A percentile compares a stretch with the other conserved stretches of the same genome.
Conservation (phyloP, 805 yeast species). For the Suhomyces pyralidae region DNA sequence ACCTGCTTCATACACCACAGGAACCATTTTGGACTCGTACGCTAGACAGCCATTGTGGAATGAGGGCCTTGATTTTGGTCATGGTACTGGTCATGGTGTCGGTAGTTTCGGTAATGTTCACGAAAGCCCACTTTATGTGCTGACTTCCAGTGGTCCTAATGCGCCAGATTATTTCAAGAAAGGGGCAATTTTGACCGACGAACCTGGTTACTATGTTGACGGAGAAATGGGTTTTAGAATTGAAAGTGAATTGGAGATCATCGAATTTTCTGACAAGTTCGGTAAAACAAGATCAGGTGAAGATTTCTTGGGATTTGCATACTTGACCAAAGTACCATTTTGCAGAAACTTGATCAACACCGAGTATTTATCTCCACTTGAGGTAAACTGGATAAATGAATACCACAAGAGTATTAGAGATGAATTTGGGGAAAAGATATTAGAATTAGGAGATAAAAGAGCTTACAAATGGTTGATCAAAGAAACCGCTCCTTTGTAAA, state of each 20-base stretch:
- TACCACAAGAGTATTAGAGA: conserved; percentile 31
- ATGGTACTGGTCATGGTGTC: conserved; percentile 98
- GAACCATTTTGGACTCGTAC: conserved; percentile 71
- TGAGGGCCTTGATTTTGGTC: conserved; percentile 81
- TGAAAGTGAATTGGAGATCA: conserved; percentile 74
- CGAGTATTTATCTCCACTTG: conserved; percentile 25
- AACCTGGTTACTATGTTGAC: conserved; percentile 91
- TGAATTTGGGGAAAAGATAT: conserved; percentile 38
- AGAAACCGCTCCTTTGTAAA: conserved; percentile 49
- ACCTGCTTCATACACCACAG: conserved; percentile 56
- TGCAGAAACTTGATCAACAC: conserved; percentile 34
- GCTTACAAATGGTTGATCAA: conserved; percentile 69
- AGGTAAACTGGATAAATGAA: conserved; percentile 39
- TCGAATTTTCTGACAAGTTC: conserved; percentile 39
- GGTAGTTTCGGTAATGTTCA: conserved; percentile 90
- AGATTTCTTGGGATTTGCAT: conserved; percentile 35
- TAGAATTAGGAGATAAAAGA: conserved; percentile 52
- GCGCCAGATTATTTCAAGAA: conserved; percentile 36
- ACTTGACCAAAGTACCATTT: conserved; percentile 43
- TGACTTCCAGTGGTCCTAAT: conserved; percentile 52
- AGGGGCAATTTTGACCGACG: conserved; percentile 84
- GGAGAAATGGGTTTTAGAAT: conserved; percentile 88
- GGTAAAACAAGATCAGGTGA: conserved; percentile 34
- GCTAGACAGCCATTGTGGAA: conserved; percentile 84
- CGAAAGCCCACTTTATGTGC: conserved; percentile 89